A percentile compares a stretch with the other conserved stretches of the same genome.
Evolutionary conservation across 768 basidiomycete genomes (phyloP).

Genomic region (Multifurca ochricompacta): DNA sequence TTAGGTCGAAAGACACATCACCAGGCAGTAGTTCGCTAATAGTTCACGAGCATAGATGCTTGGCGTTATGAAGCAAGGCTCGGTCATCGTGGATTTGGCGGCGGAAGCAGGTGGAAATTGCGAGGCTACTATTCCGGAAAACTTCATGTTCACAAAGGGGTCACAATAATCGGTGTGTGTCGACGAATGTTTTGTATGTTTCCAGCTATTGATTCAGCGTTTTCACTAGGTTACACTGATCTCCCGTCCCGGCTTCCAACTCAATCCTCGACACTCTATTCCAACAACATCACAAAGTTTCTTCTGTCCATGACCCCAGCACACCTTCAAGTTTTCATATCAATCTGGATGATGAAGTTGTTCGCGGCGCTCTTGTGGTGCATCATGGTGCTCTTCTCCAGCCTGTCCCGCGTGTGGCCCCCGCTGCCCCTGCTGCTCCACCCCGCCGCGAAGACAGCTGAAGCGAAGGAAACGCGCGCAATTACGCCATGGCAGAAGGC

Average conservation of each 20-base stretch:
- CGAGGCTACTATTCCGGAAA: conserved; percentile 76
- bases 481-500: conserved; percentile 85
- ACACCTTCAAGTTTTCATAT: conserved; percentile 54
- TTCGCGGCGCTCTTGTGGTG: conserved; percentile 70
- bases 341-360: conserved; percentile 76
- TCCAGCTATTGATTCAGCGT: conserved; percentile 28
- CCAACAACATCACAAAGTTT: conserved; percentile 89
- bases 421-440: conserved; percentile 48
- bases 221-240: conserved; percentile 62
- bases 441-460: conserved; percentile 39
- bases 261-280: conserved; percentile 83
- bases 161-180: conserved; percentile 67
- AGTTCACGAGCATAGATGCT: conserved; percentile 46
- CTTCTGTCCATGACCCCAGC: conserved; percentile 60
- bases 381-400: conserved; percentile 60
- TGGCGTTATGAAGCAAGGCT: conserved; percentile 87
- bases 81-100: conserved; percentile 80
- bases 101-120: conserved; percentile 91
- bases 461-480: conserved; percentile 41
- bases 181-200: neutral
- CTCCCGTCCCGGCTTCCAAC: conserved; percentile 84
- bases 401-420: conserved; percentile 59
- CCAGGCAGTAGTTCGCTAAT: neutral
- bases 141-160: conserved; percentile 57
- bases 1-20: conserved; percentile 10